A percentile compares a stretch with the other conserved stretches of the same genome.
These are phyloP conservation scores for Fusarium gaditjirri DNA, from an alignment of 2,329 filamentous ascomycete species.

Conservation along the genomic window DNA sequence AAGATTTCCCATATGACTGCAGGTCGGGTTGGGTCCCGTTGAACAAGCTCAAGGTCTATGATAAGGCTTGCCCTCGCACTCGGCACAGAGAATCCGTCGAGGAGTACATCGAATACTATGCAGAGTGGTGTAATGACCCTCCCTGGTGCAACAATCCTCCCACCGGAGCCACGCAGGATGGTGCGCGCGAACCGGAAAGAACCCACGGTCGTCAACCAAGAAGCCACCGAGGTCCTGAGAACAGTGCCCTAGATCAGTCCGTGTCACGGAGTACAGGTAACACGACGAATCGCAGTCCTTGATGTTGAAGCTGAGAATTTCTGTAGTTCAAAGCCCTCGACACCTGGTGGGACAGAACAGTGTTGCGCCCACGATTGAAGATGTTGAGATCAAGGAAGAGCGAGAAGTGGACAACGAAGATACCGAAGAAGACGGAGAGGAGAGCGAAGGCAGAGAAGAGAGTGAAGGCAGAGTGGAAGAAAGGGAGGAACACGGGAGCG, in stretches of 20 bases:
- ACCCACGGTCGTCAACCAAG: background rate
- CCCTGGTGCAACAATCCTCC: background rate
- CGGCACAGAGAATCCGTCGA: background rate
- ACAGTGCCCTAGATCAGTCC: background rate
- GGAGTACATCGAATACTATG: background rate
- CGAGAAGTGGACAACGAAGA: background rate
- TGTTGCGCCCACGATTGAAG: background rate
- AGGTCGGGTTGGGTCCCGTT: background rate
- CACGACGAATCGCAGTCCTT: background rate
- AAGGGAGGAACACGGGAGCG: background rate
- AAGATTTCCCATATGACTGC: background rate
- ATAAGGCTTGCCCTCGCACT: background rate
- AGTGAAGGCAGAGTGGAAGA: background rate
- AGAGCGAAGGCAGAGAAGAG: background rate
- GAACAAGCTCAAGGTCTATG: background rate
- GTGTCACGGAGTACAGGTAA: background rate
- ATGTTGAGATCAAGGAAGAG: background rate
- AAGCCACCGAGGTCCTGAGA: background rate
- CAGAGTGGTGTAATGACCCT: background rate
- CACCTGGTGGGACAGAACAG: background rate
- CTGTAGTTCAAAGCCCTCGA: background rate
- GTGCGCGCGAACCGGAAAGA: background rate
- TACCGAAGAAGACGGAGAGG: background rate
- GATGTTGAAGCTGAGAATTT: background rate
- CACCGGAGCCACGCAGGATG: accelerated